Conservation (phyloP, 306 rosid species). For the Morella rubra region DNA sequence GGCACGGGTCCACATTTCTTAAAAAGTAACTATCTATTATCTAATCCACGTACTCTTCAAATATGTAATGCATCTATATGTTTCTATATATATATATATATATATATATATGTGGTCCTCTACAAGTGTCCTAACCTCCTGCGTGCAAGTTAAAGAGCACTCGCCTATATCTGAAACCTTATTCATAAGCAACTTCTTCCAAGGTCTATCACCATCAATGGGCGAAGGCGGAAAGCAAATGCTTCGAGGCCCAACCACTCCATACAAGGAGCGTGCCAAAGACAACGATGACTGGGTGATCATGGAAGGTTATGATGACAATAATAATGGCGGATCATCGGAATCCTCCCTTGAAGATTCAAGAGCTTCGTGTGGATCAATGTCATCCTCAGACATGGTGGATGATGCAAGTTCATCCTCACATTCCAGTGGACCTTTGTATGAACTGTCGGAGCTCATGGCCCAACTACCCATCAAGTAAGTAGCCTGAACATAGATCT, state of each 20-base stretch:
- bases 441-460: constrained; percentile 47
- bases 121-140: neutral
- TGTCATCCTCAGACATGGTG: constrained; percentile 34
- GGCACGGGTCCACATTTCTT: neutral
- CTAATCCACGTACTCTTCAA: constrained; percentile 20
- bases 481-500: constrained; percentile 10
- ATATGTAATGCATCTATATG: neutral
- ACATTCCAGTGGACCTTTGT: constrained; percentile 38
- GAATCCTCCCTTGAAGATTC: constrained; percentile 31
- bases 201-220: constrained; percentile 9
- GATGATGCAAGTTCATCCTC: constrained; percentile 43
- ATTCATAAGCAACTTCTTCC: constrained; percentile 2
- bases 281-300: constrained; percentile 14
- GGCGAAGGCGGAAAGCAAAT: constrained; percentile 18
- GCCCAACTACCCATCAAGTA: constrained; percentile 52
- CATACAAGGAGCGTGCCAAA: constrained; percentile 10
- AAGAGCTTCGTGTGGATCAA: constrained; percentile 14
- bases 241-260: constrained; percentile 12
- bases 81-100: neutral
- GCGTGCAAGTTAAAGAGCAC: neutral
- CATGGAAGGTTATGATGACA: constrained; percentile 27
- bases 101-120: neutral
- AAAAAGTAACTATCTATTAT: constrained; percentile 8
- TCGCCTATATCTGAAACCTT: neutral
- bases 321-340: constrained; percentile 14